Evolutionary conservation across 805 yeast genomes (phyloP).

Genomic region (Candida sakaeoensis): DNA sequence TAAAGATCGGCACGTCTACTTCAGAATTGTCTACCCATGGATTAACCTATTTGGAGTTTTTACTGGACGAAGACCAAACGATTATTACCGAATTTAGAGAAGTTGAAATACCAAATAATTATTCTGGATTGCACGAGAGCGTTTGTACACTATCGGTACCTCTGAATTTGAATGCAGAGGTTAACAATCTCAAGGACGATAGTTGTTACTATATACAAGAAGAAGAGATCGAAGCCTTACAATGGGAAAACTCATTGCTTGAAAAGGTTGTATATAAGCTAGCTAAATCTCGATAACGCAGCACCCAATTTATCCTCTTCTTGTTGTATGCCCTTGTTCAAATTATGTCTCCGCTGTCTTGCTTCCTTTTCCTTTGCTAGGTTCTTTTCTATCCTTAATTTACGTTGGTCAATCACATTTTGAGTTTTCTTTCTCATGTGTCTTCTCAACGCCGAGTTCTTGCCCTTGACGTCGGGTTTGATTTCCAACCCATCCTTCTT

Average conservation of each 20-base stretch:
- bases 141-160: neutral
- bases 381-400: conserved; percentile 69
- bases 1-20: conserved; percentile 19
- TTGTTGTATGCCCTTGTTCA: conserved; percentile 44
- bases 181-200: neutral
- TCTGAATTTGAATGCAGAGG: conserved; percentile 1
- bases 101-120: neutral
- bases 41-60: conserved; percentile 16
- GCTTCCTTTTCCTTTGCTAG: conserved; percentile 69
- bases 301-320: conserved; percentile 51
- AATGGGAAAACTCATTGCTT: conserved; percentile 21
- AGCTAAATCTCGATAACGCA: conserved; percentile 45
- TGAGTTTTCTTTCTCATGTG: conserved; percentile 78
- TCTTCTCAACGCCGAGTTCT: conserved; percentile 79
- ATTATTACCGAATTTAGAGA: conserved; percentile 4
- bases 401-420: conserved; percentile 84
- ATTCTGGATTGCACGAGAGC: neutral
- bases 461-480: conserved; percentile 68
- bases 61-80: conserved; percentile 13
- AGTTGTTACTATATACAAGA: conserved; percentile 11
- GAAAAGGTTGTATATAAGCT: conserved; percentile 15
- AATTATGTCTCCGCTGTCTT: conserved; percentile 50
- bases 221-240: conserved; percentile 15
- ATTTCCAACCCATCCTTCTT: conserved; percentile 42
- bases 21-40: conserved; percentile 19